phyloP scores from a whole-genome alignment of 106 monocot species.

The Dioscorea alata region DNA sequence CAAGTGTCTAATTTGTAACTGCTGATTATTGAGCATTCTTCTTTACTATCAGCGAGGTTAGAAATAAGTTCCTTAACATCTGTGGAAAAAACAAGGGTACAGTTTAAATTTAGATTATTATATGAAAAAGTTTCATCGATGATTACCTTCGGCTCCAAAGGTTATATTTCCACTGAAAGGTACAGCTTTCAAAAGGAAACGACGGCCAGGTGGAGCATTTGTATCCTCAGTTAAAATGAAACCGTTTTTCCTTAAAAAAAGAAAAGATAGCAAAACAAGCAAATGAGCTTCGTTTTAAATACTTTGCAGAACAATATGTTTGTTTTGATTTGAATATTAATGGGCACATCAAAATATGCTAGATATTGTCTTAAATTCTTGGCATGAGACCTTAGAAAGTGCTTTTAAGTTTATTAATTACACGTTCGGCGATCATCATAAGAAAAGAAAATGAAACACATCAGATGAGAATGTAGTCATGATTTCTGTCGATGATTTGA shows the following conservation, averaged over 20 bases:
- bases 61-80: conserved; percentile 95
- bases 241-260: conserved; percentile 77
- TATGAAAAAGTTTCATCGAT: not conserved
- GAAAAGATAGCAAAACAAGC: conserved; percentile 3
- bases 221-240: conserved; percentile 75
- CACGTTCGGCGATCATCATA: too few relatives aligned
- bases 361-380: too few relatives aligned
- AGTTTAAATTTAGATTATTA: too few relatives aligned
- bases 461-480: too few relatives aligned
- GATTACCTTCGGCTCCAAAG: conserved; percentile 85
- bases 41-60: conserved; percentile 74
- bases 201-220: conserved; percentile 70
- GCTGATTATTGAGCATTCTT: conserved; percentile 64
- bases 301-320: too few relatives aligned
- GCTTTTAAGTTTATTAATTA: too few relatives aligned
- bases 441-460: too few relatives aligned
- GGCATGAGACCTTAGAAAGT: too few relatives aligned
- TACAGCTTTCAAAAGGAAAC: conserved; percentile 75
- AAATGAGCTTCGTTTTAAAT: too few relatives aligned
- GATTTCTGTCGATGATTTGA: too few relatives aligned
- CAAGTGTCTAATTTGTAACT: conserved; percentile 73
- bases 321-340: too few relatives aligned
- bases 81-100: conserved; percentile 17
- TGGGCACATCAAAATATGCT: too few relatives aligned
- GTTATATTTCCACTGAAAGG: conserved; percentile 93